Evolutionary conservation across 768 basidiomycete species (phyloP).

Genomic region (Fistulinella prunicolor): DNA sequence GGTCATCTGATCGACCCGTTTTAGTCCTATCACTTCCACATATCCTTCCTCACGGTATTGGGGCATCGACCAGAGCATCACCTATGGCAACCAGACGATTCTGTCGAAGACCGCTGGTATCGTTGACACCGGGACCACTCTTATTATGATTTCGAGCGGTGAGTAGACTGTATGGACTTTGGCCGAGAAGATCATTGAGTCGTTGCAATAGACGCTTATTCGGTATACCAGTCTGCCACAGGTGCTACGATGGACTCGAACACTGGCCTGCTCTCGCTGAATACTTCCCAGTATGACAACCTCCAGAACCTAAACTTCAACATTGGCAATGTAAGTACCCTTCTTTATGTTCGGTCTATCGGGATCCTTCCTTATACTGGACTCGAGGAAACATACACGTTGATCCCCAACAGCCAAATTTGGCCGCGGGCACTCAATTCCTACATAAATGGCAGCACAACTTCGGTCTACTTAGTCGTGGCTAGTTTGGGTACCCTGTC

Average conservation of each 20-base stretch:
- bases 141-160: conserved; percentile 46
- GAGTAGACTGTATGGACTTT: conserved; percentile 9
- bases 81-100: not conserved
- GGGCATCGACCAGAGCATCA: not conserved
- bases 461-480: conserved; percentile 39
- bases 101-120: not conserved
- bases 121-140: conserved; percentile 50
- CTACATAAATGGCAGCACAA: conserved; percentile 37
- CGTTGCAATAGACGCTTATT: conserved; percentile 35
- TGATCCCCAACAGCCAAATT: conserved; percentile 44
- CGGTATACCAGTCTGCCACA: conserved; percentile 42
- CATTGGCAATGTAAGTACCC: conserved; percentile 46
- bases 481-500: conserved; percentile 35
- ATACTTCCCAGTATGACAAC: conserved; percentile 44
- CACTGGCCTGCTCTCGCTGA: conserved; percentile 53
- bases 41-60: not conserved
- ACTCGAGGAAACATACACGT: conserved; percentile 30
- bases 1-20: conserved; percentile 24
- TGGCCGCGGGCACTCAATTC: conserved; percentile 44
- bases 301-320: conserved; percentile 58
- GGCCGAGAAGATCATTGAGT: not conserved
- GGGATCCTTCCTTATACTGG: not conserved
- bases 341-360: not conserved
- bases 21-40: not conserved
- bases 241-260: conserved; percentile 34